Evolutionary conservation across 2,329 filamentous ascomycete genomes (phyloP).

Genomic region (Whalleya microplaca): DNA sequence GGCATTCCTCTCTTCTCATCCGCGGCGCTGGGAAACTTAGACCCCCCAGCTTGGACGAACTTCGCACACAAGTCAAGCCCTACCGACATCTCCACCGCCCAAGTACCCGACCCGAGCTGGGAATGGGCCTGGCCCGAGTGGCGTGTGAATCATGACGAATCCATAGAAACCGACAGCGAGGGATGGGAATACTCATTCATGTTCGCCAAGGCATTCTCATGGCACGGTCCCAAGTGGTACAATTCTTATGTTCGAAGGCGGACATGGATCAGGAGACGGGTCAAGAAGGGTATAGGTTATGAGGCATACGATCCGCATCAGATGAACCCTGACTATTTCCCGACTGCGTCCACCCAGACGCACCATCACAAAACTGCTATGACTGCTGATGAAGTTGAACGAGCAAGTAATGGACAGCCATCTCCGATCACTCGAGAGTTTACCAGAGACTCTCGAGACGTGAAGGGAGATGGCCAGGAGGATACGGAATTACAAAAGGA

Average conservation of each 20-base stretch:
- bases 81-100: conserved; percentile 78
- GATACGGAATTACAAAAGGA: conserved; percentile 45
- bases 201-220: conserved; percentile 74
- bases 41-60: conserved; percentile 88
- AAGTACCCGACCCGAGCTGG: conserved; percentile 94
- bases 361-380: conserved; percentile 46
- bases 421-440: conserved; percentile 39
- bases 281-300: conserved; percentile 59
- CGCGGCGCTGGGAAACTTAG: conserved; percentile 81
- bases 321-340: conserved; percentile 80
- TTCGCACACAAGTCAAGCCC: conserved; percentile 61
- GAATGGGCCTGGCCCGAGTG: conserved; percentile 78
- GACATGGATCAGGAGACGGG: conserved; percentile 82
- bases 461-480: conserved; percentile 36
- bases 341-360: conserved; percentile 62
- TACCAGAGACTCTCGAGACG: conserved; percentile 36
- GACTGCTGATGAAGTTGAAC: conserved; percentile 42
- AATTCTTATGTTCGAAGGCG: conserved; percentile 92
- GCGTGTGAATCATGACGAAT: conserved; percentile 71
- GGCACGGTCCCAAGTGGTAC: conserved; percentile 92
- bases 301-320: conserved; percentile 61
- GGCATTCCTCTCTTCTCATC: conserved; percentile 88
- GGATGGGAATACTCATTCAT: conserved; percentile 97
- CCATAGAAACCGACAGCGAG: conserved; percentile 72
- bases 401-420: conserved; percentile 22